These are phyloP conservation scores for Cystobasidium onofrii DNA, from an alignment of 768 basidiomycete genomes.

Conservation along the genomic window DNA sequence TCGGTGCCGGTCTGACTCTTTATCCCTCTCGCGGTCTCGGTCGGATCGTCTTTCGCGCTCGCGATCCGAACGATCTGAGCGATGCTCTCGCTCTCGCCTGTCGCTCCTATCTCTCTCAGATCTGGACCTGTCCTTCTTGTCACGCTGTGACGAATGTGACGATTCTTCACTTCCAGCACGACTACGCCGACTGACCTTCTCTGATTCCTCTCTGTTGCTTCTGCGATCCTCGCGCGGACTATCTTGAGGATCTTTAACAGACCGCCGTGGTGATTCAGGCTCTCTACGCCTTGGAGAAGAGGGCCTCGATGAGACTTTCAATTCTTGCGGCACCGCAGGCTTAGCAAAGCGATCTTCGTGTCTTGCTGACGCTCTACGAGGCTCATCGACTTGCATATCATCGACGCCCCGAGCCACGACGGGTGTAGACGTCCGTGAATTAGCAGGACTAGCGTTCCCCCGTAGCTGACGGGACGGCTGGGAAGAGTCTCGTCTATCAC, in stretches of 20 bases:
- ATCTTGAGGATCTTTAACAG: neutral
- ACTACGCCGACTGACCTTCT: neutral
- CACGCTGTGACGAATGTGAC: constrained; percentile 16
- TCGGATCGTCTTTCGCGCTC: constrained; percentile 38
- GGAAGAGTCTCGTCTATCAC: neutral
- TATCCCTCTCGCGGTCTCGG: constrained; percentile 41
- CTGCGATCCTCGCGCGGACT: constrained; percentile 23
- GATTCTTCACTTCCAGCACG: constrained; percentile 32
- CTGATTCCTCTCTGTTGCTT: neutral
- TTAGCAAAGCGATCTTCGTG: constrained; percentile 3
- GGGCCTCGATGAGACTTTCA: neutral
- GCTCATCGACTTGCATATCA: constrained; percentile 15
- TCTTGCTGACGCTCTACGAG: neutral
- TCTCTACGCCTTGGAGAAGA: neutral
- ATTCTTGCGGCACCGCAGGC: neutral
- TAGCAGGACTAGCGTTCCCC: neutral
- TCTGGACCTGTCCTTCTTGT: constrained; percentile 4
- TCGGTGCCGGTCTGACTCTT: no score
- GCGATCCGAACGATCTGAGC: neutral
- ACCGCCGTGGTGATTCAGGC: neutral
- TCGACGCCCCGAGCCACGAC: neutral
- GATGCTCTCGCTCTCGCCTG: constrained; percentile 27
- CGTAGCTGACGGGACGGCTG: neutral
- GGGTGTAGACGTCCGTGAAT: constrained; percentile 22
- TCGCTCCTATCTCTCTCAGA: constrained; percentile 5